phyloP scores from a whole-genome alignment of 345 rosid genomes.

The Eucalyptus cloeziana region DNA sequence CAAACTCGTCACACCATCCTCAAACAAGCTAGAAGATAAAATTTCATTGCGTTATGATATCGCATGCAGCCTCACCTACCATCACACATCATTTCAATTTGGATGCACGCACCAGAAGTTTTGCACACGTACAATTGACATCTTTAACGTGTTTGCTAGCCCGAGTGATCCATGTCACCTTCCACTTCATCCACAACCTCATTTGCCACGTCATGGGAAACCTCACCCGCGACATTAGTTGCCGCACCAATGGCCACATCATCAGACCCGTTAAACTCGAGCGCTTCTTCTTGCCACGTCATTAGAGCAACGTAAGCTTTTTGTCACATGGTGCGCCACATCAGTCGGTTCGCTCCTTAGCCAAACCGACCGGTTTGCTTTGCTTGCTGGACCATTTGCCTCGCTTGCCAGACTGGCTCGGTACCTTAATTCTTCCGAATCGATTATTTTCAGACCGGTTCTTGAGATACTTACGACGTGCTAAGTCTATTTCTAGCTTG shows the following conservation, averaged over 20 bases:
- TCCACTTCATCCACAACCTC: background rate
- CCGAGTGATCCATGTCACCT: background rate
- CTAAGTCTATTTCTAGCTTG: too few relatives aligned
- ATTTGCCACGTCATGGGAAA: background rate
- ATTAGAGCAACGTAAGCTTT: background rate
- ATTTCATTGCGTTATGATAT: background rate
- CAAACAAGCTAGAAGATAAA: background rate
- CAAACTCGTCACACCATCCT: accelerated
- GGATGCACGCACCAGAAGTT: background rate
- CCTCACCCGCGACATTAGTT: background rate
- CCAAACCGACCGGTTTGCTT: background rate
- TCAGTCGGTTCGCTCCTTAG: background rate
- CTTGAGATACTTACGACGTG: too few relatives aligned
- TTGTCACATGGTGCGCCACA: background rate
- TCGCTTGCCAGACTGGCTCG: background rate
- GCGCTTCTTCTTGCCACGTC: background rate
- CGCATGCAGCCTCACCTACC: background rate
- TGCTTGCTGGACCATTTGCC: background rate
- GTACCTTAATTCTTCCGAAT: too few relatives aligned
- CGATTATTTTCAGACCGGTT: too few relatives aligned
- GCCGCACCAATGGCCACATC: too few relatives aligned
- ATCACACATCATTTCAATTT: accelerated
- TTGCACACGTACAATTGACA: background rate
- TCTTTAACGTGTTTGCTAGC: background rate
- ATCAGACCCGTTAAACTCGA: too few relatives aligned